Evolutionary conservation across 805 yeast genomes (phyloP).

Genomic region (Teunomyces tritomae): DNA sequence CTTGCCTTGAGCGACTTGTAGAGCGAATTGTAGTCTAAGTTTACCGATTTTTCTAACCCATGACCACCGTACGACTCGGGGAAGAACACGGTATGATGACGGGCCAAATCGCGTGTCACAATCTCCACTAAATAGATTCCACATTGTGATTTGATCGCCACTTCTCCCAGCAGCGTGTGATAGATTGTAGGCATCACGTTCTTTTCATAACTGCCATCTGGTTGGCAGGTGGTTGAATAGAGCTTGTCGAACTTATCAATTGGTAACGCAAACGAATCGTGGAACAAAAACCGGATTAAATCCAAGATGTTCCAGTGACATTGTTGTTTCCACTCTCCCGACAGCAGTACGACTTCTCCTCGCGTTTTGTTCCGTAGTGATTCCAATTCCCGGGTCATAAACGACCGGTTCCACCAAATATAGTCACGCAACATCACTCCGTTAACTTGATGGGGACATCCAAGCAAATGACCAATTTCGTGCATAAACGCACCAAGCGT

Average conservation of each 20-base stretch:
- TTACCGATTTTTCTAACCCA: constrained; percentile 56
- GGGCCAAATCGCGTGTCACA: constrained; percentile 53
- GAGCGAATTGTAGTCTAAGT: constrained; percentile 44
- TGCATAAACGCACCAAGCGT: constrained; percentile 94
- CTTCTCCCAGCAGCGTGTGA: constrained; percentile 19
- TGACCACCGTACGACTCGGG: constrained; percentile 56
- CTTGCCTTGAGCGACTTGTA: constrained; percentile 29
- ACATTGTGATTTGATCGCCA: constrained; percentile 46
- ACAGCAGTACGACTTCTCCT: constrained; percentile 45
- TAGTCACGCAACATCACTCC: constrained; percentile 94
- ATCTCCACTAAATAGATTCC: constrained; percentile 79
- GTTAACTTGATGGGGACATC: constrained; percentile 86
- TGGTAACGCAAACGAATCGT: constrained; percentile 76
- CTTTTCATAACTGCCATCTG: constrained; percentile 13
- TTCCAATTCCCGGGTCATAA: constrained; percentile 64
- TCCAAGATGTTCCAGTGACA: constrained; percentile 90
- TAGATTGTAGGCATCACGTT: constrained; percentile 22
- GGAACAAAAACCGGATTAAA: constrained; percentile 70
- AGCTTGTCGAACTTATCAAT: constrained; percentile 47
- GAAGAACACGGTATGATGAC: constrained; percentile 58
- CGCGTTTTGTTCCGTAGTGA: constrained; percentile 51
- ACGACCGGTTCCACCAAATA: constrained; percentile 74
- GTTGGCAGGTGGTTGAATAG: constrained; percentile 29
- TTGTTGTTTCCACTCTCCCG: constrained; percentile 50
- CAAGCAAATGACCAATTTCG: constrained; percentile 88